Percentiles rank a stretch among this genome's conserved stretches.
phyloP scores from a whole-genome alignment of 139 green algal species.

The Yamagishiella unicocca region DNA sequence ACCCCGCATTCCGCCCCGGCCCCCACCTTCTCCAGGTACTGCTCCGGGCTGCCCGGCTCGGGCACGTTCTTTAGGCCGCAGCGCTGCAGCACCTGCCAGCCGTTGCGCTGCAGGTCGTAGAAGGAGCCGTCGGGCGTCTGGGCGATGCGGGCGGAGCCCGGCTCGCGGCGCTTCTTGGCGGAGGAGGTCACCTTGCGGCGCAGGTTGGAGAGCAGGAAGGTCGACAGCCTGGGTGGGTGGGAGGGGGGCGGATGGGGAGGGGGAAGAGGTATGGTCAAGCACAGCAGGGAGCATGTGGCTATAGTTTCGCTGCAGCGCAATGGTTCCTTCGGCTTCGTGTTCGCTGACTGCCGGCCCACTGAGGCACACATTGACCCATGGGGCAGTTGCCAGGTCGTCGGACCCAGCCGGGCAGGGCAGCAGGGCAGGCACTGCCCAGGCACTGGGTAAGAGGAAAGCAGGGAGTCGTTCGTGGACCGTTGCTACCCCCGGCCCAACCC shows the following conservation, averaged over 20 bases:
- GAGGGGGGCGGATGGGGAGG: background rate
- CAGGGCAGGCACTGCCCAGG: too few relatives aligned
- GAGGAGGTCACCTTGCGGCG: constrained; percentile 60
- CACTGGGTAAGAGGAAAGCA: too few relatives aligned
- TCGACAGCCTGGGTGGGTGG: constrained; percentile 72
- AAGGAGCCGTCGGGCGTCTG: constrained; percentile 99
- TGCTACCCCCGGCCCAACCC: too few relatives aligned
- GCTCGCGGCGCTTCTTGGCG: constrained; percentile 79
- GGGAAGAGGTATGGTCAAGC: background rate
- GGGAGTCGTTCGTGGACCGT: too few relatives aligned
- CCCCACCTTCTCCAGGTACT: constrained; percentile 76
- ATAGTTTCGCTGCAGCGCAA: too few relatives aligned
- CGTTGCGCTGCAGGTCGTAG: constrained; percentile 94
- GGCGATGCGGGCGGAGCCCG: constrained; percentile 76
- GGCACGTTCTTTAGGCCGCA: constrained; percentile 53
- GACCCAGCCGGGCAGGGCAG: too few relatives aligned
- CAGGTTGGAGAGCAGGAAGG: constrained; percentile 96
- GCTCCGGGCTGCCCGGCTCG: constrained; percentile 66
- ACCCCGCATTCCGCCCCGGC: background rate
- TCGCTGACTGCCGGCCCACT: too few relatives aligned
- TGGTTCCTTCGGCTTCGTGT: too few relatives aligned
- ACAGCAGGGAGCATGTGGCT: too few relatives aligned
- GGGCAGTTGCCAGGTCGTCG: too few relatives aligned
- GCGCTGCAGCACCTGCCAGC: constrained; percentile 77
- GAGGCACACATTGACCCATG: too few relatives aligned